Base-by-base conservation (phyloP, 495 filamentous ascomycete genomes). In the Sphaerosporella brunnea region DNA sequence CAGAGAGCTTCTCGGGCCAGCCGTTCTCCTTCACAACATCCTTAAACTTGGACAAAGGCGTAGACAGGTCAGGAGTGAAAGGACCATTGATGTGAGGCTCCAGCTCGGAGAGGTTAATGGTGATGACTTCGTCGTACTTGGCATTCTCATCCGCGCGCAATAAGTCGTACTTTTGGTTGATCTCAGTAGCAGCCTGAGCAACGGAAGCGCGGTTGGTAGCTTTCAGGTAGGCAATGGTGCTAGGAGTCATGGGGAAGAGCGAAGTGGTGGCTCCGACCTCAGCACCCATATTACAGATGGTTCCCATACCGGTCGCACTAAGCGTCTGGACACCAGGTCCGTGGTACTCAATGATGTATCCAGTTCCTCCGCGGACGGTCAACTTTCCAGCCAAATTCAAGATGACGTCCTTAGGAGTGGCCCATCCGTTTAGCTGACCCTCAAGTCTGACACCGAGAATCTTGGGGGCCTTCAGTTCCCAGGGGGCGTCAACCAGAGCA, bases 31-130 rank as follows among this genome's bases (percentile, higher is more conserved):
- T 70, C 4, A 92, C 85, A 1, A 79, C 78, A 38, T 84, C 72
- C 54, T 82, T 79, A 62, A 97, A 97, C 54, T 77, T 67, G 23
- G 87, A 94, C 25, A 97, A 62, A 2, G 90, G 90, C 0, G 84
- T 93, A 1, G 90, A 92, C 36, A 95, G 67, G 59, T 97, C 90
- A 2, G 90, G 90, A 0, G 90, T 97, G 64, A 93, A 92, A 24
- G 90, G 90, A 4, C 90, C 90, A 65, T 97, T 97, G 68, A 97
- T 83, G 64, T 95, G 90, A 2, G 90, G 90, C 65, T 97, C 90
- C 13, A 97, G 74, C 48, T 73, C 72, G 8, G 83, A 88, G 32
- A 97, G 71, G 66, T 96, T 72, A 59, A 97, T 93, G n/a, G 78
- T 84, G 59, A 95, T 80, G 34, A 92, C 60, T 61, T 93, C 72